Base-by-base conservation (phyloP, 129 eudicot genomes). In the Rutidosis leptorrhynchoides region DNA sequence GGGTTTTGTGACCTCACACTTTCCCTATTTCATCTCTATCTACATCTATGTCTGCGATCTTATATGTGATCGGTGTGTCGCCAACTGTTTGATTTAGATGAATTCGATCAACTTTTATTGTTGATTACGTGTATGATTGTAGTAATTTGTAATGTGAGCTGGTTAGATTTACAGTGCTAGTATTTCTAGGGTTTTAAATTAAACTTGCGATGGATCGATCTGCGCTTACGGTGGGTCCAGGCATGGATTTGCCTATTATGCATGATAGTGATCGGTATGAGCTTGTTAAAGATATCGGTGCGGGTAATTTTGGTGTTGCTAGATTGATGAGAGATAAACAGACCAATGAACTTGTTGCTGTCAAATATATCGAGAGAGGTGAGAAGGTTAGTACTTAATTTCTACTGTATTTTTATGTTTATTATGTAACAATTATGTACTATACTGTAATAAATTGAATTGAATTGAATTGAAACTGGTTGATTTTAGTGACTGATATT, bases 211-310 rank as follows among this genome's bases (percentile, higher is more conserved):
- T 76, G 87, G 85, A 81, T 77, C 80, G 83, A 64, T 22, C 72
- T 26, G 77, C 79, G 75, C 68, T 75, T 14, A 75, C 81, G 7
- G 80, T 74, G 40, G 85, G 85, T 12, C 81, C 95, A 56, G 95
- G 87, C 16, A 78, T 85, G 91, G 96, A 89, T 64, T 17, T 83
- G 87, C 96, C 96, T 48, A 89, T 89, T 69, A 83, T 89, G 93
- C 96, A 89, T 66, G 89, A 89, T 17, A 85, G 94, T 68, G 89
- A 86, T 81, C 84, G 95, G 21, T 86, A 86, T 52, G 95, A 86
- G 65, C 72, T 86, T 1, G 95, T 86, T 1, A 63, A 70, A 42
- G 95, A 86, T 72, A 86, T 86, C 51, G 95, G 95, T 6, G 70
- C 95, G 0, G 51, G 51, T 43, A 43, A 43, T 43, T 43, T 43